Conservation (phyloP, 2,329 filamentous ascomycete genomes). For the Aureobasidium leucospermi region DNA sequence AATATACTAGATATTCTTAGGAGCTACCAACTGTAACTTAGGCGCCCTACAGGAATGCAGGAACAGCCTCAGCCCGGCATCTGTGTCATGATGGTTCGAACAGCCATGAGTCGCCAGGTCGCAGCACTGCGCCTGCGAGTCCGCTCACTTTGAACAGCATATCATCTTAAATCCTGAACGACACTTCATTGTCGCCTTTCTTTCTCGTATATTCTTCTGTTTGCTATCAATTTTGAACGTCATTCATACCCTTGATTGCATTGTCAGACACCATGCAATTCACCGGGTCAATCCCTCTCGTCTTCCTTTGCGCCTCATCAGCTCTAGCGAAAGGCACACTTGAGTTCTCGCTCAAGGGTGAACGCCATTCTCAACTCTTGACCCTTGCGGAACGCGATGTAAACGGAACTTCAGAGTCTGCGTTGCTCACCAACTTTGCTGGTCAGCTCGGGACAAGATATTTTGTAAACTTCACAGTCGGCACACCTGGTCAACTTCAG, state of each 20-base stretch:
- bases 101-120: not conserved
- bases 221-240: too few relatives aligned
- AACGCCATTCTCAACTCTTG: not conserved
- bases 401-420: not conserved
- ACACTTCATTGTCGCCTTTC: not conserved
- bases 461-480: conserved; percentile 21
- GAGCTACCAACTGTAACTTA: not conserved
- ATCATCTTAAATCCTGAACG: not conserved
- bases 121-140: not conserved
- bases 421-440: not conserved
- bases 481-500: conserved; percentile 26
- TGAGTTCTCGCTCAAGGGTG: not conserved
- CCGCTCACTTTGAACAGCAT: not conserved
- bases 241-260: not conserved
- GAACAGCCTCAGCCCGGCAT: not conserved
- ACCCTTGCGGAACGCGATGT: not conserved
- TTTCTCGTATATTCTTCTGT: not conserved
- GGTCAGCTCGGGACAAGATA: not conserved
- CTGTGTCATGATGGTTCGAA: not conserved
- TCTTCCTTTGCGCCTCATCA: not conserved
- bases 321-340: not conserved
- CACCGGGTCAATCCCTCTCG: not conserved
- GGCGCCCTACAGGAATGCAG: not conserved
- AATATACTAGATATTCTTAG: not conserved
- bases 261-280: not conserved